A percentile compares a stretch with the other conserved stretches of the same genome.
phyloP scores from a whole-genome alignment of 345 rosid species.

The Eucalyptus melliodora region DNA sequence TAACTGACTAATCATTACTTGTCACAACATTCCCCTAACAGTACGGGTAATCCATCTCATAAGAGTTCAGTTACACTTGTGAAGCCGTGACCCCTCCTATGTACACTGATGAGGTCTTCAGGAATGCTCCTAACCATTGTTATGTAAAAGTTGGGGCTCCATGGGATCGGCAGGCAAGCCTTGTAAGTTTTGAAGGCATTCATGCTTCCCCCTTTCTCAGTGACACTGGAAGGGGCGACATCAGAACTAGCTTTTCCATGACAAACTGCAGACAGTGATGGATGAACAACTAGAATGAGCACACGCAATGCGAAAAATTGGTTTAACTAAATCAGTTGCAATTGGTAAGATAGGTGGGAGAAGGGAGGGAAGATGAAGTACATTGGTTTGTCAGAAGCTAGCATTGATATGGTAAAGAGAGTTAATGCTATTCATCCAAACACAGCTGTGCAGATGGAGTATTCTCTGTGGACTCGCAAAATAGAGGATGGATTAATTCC shows the following conservation, averaged over 20 bases:
- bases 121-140: constrained; percentile 33
- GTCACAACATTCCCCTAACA: constrained; percentile 21
- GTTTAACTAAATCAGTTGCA: not conserved
- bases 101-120: constrained; percentile 7
- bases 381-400: constrained; percentile 25
- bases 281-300: not conserved
- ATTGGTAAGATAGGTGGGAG: constrained; percentile 5
- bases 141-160: constrained; percentile 31
- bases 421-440: constrained; percentile 23
- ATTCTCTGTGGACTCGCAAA: constrained; percentile 18
- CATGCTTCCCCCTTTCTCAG: not conserved
- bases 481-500: constrained; percentile 15
- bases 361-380: constrained; percentile 24
- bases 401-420: constrained; percentile 13
- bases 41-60: constrained; percentile 12
- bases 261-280: not conserved
- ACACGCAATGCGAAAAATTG: not conserved
- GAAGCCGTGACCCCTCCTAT: constrained; percentile 18
- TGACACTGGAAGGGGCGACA: not conserved
- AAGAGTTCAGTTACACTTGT: constrained; percentile 23
- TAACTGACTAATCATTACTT: not conserved
- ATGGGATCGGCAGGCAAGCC: constrained; percentile 22
- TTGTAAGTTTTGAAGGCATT: constrained; percentile 32
- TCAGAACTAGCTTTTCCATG: not conserved
- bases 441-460: constrained; percentile 22